Evolutionary conservation across 495 filamentous ascomycete species (phyloP), one percentile per base, ranked within the genome.

Genomic region (Durotheca rogersii): DNA sequence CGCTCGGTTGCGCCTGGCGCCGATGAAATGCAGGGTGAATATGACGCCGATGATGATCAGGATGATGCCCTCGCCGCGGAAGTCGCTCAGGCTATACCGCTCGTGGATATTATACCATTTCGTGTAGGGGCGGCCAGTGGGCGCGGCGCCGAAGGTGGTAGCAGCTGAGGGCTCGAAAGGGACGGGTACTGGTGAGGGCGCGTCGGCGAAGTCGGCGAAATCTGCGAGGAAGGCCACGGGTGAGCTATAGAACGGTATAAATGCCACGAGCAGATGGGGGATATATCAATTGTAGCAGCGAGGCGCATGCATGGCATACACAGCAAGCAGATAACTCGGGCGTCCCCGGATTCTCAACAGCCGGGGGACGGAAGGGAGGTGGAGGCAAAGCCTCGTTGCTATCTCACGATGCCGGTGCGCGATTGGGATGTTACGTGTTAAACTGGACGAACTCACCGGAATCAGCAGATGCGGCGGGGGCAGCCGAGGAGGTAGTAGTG

Each of bases 61-160:
- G 60, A 97, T 86, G 68, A 92, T 72, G 34, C 88, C 84, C 73
- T 98, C 93, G 62, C 84, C 77, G 68, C 84, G 80, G 77, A 98
- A 98, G 61, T 98, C 93, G 53, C 70, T 72, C 38, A 84, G 73
- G 7, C 79, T 81, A 56, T 87, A 78, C 56, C 93, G 88, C 79
- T 98, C 91, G 80, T 92, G 93, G 20, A 98, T 75, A 27, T 89
- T 88, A 72, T 97, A 98, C 93, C 93, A 97, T 74, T 88, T 89
- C 33, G 93, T 95, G 67, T 87, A 95, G 9, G 88, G 82, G 18
- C 66, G 67, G 25, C 67, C 59, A 41, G 75, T 78, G 41, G 79
- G 70, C 25, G 75, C 72, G 54, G 75, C 71, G 37, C 72, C 75
- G 36, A 69, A 65, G 15, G 67, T 43, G 23, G 64, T 50, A 33